Conservation (phyloP, 306 rosid species). For the Hippophae rhamnoides region DNA sequence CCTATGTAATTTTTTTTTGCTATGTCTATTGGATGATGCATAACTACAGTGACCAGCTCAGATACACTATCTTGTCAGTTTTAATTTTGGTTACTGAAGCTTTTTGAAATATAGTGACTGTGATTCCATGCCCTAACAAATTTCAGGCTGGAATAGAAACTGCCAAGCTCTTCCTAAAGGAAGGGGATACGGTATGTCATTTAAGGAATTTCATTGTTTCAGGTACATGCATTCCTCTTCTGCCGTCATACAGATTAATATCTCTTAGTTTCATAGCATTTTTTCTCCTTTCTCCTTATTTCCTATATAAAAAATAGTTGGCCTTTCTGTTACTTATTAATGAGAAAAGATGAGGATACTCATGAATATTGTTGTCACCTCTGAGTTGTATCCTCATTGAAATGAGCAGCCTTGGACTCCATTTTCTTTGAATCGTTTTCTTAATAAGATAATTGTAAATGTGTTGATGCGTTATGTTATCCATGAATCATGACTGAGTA, state of each 20-base stretch:
- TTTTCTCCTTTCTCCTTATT: background rate
- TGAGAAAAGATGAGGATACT: no score
- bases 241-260: conserved; percentile 13
- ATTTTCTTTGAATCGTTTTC: no score
- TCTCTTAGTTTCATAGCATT: conserved; percentile 4
- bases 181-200: conserved; percentile 72
- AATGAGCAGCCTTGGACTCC: no score
- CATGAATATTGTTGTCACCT: no score
- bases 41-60: background rate
- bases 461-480: no score
- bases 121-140: conserved; percentile 19
- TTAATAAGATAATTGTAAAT: no score
- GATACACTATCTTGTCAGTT: conserved; percentile 1
- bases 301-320: no score
- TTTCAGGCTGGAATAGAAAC: conserved; percentile 93
- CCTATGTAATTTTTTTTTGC: background rate
- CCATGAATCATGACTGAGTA: no score
- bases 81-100: conserved; percentile 1
- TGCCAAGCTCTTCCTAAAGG: conserved; percentile 71
- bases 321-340: no score
- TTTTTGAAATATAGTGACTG: conserved; percentile 4
- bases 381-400: no score
- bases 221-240: background rate
- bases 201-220: conserved; percentile 1
- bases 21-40: background rate